These are phyloP conservation scores for Acer negundo DNA, from an alignment of 345 rosid species.

Conservation along the genomic window DNA sequence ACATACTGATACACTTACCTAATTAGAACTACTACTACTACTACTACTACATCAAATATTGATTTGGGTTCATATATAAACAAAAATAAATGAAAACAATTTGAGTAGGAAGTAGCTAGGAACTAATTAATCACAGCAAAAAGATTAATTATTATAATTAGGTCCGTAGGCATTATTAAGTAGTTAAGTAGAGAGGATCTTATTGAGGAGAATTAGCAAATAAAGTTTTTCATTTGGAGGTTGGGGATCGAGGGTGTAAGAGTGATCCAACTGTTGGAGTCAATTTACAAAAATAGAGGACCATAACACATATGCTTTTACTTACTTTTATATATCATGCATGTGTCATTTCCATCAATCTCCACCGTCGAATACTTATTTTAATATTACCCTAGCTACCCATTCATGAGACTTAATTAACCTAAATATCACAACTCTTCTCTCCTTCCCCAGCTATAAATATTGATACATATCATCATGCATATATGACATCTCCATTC, in stretches of 20 bases:
- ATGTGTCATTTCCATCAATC: conserved; percentile 25
- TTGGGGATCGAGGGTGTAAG: neutral
- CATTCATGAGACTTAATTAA: neutral
- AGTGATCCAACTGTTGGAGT: conserved; percentile 1
- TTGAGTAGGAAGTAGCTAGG: neutral
- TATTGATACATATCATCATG: neutral
- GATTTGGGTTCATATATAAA: too few species aligned
- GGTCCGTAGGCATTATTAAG: neutral
- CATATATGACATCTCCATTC: neutral
- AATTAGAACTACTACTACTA: too few species aligned
- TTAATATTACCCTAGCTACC: neutral
- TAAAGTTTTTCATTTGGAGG: neutral
- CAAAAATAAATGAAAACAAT: too few species aligned
- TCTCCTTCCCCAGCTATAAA: conserved; percentile 13
- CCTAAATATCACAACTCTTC: neutral
- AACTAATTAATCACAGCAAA: neutral
- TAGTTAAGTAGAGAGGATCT: neutral
- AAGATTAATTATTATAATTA: neutral
- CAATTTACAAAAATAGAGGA: conserved; percentile 35
- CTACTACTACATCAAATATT: too few species aligned
- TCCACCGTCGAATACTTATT: conserved; percentile 6
- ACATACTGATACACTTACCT: too few species aligned
- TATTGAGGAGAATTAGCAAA: neutral
- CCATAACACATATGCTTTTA: conserved; percentile 31
- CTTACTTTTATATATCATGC: neutral